A percentile compares a stretch with the other conserved stretches of the same genome.
Evolutionary conservation across 305 asterid species (phyloP).

Genomic region (Fraxinus ornus): DNA sequence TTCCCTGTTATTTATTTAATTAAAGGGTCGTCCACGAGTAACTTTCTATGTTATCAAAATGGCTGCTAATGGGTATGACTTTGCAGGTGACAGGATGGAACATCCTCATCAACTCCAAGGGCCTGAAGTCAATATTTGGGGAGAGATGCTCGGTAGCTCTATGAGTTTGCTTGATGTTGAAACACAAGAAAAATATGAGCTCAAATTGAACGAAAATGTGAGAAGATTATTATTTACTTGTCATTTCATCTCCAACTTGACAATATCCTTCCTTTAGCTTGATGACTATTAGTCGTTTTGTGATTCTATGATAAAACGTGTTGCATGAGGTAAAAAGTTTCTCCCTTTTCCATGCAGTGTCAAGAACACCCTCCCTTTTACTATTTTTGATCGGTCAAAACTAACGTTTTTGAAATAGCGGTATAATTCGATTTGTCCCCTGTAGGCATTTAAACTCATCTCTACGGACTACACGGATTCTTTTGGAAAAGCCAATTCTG

Average conservation of each 20-base stretch:
- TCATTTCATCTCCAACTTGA: not conserved
- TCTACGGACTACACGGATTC: not conserved
- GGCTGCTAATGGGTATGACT: conserved; percentile 31
- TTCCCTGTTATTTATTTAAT: conserved; percentile 7
- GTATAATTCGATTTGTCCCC: not conserved
- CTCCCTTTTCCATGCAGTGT: not conserved
- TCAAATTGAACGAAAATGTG: conserved; percentile 37
- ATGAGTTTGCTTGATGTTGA: conserved; percentile 37
- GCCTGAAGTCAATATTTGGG: conserved; percentile 59
- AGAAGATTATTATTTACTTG: conserved; percentile 17
- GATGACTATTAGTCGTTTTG: not conserved
- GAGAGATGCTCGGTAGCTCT: conserved; percentile 49
- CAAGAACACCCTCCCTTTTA: not conserved
- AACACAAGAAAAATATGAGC: conserved; percentile 32
- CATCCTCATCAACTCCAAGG: conserved; percentile 36
- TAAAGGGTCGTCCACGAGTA: conserved; percentile 2
- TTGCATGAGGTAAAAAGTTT: not conserved
- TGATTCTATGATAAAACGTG: not conserved
- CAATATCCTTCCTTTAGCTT: not conserved
- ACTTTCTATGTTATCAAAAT: conserved; percentile 1
- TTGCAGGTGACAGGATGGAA: conserved; percentile 46
- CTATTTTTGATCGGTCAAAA: not conserved
- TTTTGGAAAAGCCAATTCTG: not conserved
- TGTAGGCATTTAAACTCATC: not conserved
- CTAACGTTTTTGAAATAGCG: not conserved